Evolutionary conservation across 305 asterid species (phyloP), one percentile per base, ranked within the genome.

Genomic region (Solanum hybrid): DNA sequence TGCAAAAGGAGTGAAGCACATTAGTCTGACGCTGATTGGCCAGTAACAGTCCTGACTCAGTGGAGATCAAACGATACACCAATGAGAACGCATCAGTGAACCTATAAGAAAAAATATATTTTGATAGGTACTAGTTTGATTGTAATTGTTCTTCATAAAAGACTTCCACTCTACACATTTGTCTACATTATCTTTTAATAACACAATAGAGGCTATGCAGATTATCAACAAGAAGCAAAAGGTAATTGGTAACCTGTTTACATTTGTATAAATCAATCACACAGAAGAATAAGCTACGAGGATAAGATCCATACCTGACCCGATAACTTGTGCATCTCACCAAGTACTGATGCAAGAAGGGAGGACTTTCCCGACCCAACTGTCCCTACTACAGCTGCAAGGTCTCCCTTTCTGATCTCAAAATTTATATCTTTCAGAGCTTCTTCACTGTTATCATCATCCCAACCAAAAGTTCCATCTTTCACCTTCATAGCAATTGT

Each of bases 351-450:
- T 4, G 98, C 98, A 26, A 97, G 92, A 42, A 96, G 96, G 10
- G 99, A 97, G 64, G 99, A 95, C 87, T 97, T 97, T 37, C 99
- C 99, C 1, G 99, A 95, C 66, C 99, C 99, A 9, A 97, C 99
- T 3, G 98, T 97, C 87, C 99, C 99, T 42, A 97, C 99, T 46
- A 97, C 88, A 1, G 99, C 98, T 1, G 95, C 92, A 88, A 96
- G 97, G 34, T 96, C 95, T 87, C 99, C 98, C 90, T 96, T 97
- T 72, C 79, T 93, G 3, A 96, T 94, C 88, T 87, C 94, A 16
- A 97, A 93, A 84, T 92, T 93, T 88, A 95, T 87, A 35, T 89
- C 88, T 89, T 91, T 96, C 86, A 97, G 94, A 1, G 88, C 95
- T 69, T 86, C 94, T 37, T 94, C 96, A 12, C 93, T 93, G 72